These are phyloP conservation scores for Phaffomyces thermotolerans DNA, from an alignment of 805 yeast species.

Conservation along the genomic window DNA sequence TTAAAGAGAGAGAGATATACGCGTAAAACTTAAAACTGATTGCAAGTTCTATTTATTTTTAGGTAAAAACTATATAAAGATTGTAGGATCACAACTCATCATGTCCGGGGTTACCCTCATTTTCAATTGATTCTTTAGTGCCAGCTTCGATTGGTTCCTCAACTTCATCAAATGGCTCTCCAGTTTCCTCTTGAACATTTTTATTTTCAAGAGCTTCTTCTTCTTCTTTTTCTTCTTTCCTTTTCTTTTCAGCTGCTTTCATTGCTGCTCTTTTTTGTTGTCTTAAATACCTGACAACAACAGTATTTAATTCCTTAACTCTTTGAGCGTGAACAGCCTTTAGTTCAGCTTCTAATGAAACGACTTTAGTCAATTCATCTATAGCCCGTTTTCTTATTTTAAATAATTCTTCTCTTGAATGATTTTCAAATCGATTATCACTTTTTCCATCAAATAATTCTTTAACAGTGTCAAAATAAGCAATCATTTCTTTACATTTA, in stretches of 20 bases:
- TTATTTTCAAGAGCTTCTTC: neutral
- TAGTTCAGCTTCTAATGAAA: constrained; percentile 13
- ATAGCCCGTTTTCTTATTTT: constrained; percentile 25
- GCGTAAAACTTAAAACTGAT: too few species aligned
- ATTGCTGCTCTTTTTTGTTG: constrained; percentile 9
- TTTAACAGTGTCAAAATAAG: constrained; percentile 23
- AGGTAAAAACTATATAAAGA: too few species aligned
- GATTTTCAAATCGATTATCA: constrained; percentile 6
- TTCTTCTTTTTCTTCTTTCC: neutral
- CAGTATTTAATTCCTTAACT: constrained; percentile 22
- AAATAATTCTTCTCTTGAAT: constrained; percentile 26
- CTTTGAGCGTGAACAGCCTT: constrained; percentile 23
- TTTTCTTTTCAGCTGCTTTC: constrained; percentile 12
- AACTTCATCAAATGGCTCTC: neutral
- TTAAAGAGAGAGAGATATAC: too few species aligned
- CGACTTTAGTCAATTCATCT: constrained; percentile 12
- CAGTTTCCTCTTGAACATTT: neutral
- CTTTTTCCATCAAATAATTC: constrained; percentile 18
- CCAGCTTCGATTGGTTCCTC: neutral
- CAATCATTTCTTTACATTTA: constrained; percentile 20
- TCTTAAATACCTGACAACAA: constrained; percentile 1
- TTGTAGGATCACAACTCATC: neutral
- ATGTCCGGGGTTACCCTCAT: neutral
- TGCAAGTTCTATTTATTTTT: too few species aligned
- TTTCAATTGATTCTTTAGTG: neutral